Conservation (phyloP, 805 yeast species). For the Saccharomycopsis sp. region DNA sequence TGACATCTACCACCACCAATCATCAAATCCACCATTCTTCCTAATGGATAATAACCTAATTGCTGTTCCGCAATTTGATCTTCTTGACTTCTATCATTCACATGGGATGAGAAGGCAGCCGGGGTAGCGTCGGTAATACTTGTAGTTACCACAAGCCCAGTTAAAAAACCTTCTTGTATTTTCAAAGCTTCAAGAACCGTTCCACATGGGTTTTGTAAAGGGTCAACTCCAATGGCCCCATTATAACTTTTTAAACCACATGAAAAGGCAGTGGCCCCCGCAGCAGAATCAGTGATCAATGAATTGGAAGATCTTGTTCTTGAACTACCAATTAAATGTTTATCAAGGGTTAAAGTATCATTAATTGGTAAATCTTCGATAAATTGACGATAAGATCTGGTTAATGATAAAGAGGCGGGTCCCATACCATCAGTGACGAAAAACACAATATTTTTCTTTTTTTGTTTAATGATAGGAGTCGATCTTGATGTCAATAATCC, state of each 20-base stretch:
- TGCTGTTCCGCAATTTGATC: conserved; percentile 83
- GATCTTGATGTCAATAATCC: too few species aligned
- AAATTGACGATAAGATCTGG: conserved; percentile 64
- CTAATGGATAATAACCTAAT: conserved; percentile 71
- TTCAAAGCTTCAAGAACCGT: conserved; percentile 84
- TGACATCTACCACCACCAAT: conserved; percentile 90
- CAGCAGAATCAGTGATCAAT: conserved; percentile 88
- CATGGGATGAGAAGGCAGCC: conserved; percentile 80
- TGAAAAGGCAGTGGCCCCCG: conserved; percentile 92
- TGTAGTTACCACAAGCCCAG: conserved; percentile 90
- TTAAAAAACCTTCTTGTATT: conserved; percentile 61
- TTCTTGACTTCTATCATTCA: conserved; percentile 63
- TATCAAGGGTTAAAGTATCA: conserved; percentile 53
- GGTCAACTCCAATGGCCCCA: conserved; percentile 84
- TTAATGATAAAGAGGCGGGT: conserved; percentile 72
- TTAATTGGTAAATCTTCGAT: conserved; percentile 42
- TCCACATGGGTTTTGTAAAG: conserved; percentile 66
- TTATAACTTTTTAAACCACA: conserved; percentile 79
- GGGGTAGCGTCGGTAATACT: conserved; percentile 94
- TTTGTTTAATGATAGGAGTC: too few species aligned
- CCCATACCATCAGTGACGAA: conserved; percentile 97
- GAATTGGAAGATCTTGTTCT: conserved; percentile 74
- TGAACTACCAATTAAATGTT: conserved; percentile 68
- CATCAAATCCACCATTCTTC: conserved; percentile 71
- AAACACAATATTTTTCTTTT: conserved; percentile 59